Percentiles rank a stretch among this genome's conserved stretches.
Evolutionary conservation across 495 filamentous ascomycete genomes (phyloP).

Genomic region (Elasticomyces elasticus): DNA sequence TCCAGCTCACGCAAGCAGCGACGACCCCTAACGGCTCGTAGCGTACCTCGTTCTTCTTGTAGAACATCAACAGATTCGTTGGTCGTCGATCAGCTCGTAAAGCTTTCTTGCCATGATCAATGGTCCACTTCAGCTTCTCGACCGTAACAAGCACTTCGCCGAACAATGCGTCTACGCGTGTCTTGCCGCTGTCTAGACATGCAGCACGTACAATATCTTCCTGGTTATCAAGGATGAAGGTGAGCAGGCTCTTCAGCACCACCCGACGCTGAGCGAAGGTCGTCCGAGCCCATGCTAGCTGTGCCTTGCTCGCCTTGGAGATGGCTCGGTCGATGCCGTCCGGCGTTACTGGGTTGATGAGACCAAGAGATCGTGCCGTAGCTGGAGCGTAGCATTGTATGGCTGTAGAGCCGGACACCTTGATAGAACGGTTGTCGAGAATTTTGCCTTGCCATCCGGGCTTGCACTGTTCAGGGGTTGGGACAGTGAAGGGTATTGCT

Average conservation of each 20-base stretch:
- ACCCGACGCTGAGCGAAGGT: slow-evolving; percentile 66
- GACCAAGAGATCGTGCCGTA: slow-evolving; percentile 71
- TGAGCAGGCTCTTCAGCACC: slow-evolving; percentile 72
- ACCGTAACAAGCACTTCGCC: slow-evolving; percentile 89
- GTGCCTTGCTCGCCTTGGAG: slow-evolving; percentile 60
- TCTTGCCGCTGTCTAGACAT: slow-evolving; percentile 95
- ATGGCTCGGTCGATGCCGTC: slow-evolving; percentile 75
- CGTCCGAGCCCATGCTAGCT: slow-evolving; percentile 70
- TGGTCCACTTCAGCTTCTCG: slow-evolving; percentile 92
- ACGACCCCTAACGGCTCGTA: slow-evolving; percentile 94
- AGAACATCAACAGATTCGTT: slow-evolving; percentile 82
- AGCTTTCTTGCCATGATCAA: slow-evolving; percentile 80
- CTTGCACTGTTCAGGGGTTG: slow-evolving; percentile 47
- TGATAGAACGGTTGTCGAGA: slow-evolving; percentile 48
- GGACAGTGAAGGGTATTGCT: slow-evolving; percentile 48
- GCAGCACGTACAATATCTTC: slow-evolving; percentile 75
- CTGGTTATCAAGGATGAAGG: slow-evolving; percentile 73
- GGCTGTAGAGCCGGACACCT: slow-evolving; percentile 43
- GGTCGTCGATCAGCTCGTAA: slow-evolving; percentile 61
- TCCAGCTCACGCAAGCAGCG: slow-evolving; percentile 90
- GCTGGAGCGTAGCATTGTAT: slow-evolving; percentile 88
- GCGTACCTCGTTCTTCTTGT: slow-evolving; percentile 83
- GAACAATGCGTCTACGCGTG: slow-evolving; percentile 81
- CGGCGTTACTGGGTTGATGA: slow-evolving; percentile 65
- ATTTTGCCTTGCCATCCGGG: slow-evolving; percentile 48